Evolutionary conservation across 2,329 filamentous ascomycete genomes (phyloP).

Genomic region (Hypoxylon sp.): DNA sequence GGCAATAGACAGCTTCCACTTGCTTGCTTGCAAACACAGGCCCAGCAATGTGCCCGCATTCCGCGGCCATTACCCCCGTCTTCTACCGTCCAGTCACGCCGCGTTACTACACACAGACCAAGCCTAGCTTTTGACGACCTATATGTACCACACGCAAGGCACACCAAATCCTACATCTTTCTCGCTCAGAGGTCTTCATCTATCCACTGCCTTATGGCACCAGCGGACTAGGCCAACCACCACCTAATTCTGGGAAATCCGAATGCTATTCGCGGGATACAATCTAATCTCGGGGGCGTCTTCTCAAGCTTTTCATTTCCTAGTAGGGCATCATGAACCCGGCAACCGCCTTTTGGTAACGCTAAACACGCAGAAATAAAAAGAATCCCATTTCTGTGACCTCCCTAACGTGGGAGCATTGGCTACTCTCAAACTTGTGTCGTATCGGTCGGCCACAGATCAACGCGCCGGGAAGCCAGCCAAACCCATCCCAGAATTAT

Average conservation of each 20-base stretch:
- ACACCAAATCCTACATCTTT: conserved; percentile 26
- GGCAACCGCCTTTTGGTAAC: conserved; percentile 31
- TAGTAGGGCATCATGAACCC: conserved; percentile 28
- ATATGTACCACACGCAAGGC: conserved; percentile 17
- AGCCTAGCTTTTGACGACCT: conserved; percentile 14
- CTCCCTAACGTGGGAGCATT: conserved; percentile 21
- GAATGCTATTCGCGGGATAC: conserved; percentile 58
- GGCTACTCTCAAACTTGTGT: conserved; percentile 15
- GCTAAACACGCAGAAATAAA: conserved; percentile 27
- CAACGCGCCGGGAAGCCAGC: conserved; percentile 15
- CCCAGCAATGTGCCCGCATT: conserved; percentile 7
- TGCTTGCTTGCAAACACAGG: conserved; percentile 3
- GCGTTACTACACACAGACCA: conserved; percentile 24
- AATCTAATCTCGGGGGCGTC: conserved; percentile 56
- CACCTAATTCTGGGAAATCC: conserved; percentile 53
- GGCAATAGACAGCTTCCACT: conserved; percentile 4
- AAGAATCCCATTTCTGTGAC: conserved; percentile 26
- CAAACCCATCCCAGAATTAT: conserved; percentile 19
- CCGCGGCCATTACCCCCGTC: conserved; percentile 3
- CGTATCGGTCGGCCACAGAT: conserved; percentile 23
- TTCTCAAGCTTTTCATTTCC: conserved; percentile 51
- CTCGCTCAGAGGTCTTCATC: conserved; percentile 24
- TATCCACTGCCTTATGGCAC: conserved; percentile 36
- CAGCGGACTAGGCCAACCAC: conserved; percentile 46
- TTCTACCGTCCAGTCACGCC: conserved; percentile 25